These are phyloP conservation scores for Diphasiastrum complanatum DNA, from an alignment of 83 land plant species.

Conservation along the genomic window DNA sequence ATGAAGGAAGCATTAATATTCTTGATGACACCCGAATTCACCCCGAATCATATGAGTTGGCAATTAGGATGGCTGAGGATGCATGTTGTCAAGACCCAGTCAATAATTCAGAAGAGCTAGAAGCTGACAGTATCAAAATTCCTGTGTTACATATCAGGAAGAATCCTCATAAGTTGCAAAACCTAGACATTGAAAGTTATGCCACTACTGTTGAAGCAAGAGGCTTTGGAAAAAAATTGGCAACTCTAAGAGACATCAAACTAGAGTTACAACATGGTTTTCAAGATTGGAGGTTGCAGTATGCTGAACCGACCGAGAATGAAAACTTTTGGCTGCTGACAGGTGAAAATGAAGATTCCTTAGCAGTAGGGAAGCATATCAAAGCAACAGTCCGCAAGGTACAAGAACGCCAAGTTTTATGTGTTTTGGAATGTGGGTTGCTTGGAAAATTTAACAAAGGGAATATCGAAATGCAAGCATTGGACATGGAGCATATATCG, in stretches of 20 bases:
- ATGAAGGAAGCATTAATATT: slow-evolving; percentile 58
- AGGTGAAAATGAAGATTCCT: slow-evolving; percentile 78
- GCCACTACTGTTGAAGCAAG: slow-evolving; percentile 21
- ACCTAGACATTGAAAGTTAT: slow-evolving; percentile 53
- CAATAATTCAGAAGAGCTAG: slow-evolving; percentile 47
- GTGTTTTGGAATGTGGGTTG: slow-evolving; percentile 73
- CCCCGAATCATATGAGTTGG: slow-evolving; percentile 82
- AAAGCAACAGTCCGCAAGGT: slow-evolving; percentile 72
- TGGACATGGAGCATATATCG: slow-evolving; percentile 36
- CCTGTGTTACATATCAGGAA: slow-evolving; percentile 84
- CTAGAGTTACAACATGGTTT: slow-evolving; percentile 73
- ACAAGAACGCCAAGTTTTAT: slow-evolving; percentile 44
- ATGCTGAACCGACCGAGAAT: slow-evolving; percentile 52
- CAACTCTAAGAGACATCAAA: slow-evolving; percentile 60
- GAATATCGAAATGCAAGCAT: slow-evolving; percentile 39
- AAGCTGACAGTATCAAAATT: slow-evolving; percentile 73
- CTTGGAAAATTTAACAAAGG: slow-evolving; percentile 56
- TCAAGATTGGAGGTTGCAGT: slow-evolving; percentile 60
- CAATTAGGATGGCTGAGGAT: slow-evolving; percentile 74
- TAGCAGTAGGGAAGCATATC: slow-evolving; percentile 64
- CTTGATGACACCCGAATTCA: slow-evolving; percentile 95
- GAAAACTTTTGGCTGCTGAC: slow-evolving; percentile 63
- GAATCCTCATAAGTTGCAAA: slow-evolving; percentile 46
- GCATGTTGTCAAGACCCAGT: slow-evolving; percentile 45
- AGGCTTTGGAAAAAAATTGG: slow-evolving; percentile 30